These are phyloP conservation scores for Plantago coronopus DNA, from an alignment of 305 asterid species.

Conservation along the genomic window DNA sequence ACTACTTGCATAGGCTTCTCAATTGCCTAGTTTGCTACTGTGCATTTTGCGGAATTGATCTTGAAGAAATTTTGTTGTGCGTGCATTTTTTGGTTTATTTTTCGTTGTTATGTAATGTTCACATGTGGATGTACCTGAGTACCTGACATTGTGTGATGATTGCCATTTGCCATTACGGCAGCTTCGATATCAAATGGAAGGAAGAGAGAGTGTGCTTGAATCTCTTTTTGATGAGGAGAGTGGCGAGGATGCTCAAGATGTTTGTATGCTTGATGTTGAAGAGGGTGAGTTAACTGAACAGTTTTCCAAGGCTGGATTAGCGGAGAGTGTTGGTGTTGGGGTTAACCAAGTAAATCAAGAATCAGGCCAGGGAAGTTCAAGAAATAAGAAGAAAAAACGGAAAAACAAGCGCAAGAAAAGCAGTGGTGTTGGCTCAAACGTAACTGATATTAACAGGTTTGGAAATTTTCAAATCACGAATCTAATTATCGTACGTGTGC, in stretches of 20 bases:
- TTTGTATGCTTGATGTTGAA: slow-evolving; percentile 76
- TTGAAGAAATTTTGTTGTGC: too few species aligned
- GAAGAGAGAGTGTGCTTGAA: slow-evolving; percentile 56
- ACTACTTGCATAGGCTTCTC: too few species aligned
- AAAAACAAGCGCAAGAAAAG: slow-evolving; percentile 56
- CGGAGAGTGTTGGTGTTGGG: slow-evolving; percentile 34
- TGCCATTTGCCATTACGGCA: slow-evolving; percentile 5
- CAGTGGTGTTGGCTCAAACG: slow-evolving; percentile 37
- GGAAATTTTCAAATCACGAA: slow-evolving; percentile 1
- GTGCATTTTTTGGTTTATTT: too few species aligned
- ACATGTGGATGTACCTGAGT: slow-evolving; percentile 5
- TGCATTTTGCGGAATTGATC: too few species aligned
- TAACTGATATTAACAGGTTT: slow-evolving; percentile 61
- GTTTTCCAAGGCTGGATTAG: slow-evolving; percentile 35
- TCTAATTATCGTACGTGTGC: slow-evolving; percentile 8
- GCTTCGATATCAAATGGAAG: slow-evolving; percentile 50
- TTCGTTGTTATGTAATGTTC: background rate
- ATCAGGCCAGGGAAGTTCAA: slow-evolving; percentile 26
- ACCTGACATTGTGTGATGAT: too few species aligned
- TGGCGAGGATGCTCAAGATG: slow-evolving; percentile 49
- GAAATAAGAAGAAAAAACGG: slow-evolving; percentile 46
- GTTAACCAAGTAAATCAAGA: slow-evolving; percentile 34
- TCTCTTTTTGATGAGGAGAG: slow-evolving; percentile 52
- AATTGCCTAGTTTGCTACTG: too few species aligned
- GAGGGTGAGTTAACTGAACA: slow-evolving; percentile 67